phyloP scores from a whole-genome alignment of 495 filamentous ascomycete species.

The Xylaria grammica region DNA sequence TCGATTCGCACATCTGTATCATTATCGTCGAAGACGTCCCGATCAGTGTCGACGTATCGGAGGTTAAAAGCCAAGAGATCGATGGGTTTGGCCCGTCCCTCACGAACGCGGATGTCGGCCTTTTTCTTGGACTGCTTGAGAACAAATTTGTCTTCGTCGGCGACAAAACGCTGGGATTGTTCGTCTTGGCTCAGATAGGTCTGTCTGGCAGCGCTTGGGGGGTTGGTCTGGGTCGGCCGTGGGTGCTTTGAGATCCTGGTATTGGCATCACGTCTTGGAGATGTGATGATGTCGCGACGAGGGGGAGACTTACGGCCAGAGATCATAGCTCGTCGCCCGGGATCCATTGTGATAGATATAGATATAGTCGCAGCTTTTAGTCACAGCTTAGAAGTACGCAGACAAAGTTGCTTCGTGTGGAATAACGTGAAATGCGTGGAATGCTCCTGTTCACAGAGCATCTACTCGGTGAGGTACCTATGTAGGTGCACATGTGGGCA shows the following conservation, averaged over 20 bases:
- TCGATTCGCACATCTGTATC: conserved; percentile 73
- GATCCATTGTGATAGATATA: conserved; percentile 47
- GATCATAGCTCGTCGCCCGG: conserved; percentile 55
- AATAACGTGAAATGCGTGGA: too few relatives aligned
- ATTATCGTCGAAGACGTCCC: conserved; percentile 80
- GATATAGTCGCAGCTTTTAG: too few relatives aligned
- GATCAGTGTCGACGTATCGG: conserved; percentile 83
- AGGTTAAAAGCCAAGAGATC: conserved; percentile 95
- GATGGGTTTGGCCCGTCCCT: conserved; percentile 88
- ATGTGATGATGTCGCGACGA: conserved; percentile 49
- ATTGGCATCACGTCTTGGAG: conserved; percentile 50
- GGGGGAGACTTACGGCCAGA: conserved; percentile 46
- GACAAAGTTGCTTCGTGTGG: too few relatives aligned
- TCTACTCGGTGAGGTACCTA: too few relatives aligned
- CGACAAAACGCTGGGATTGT: conserved; percentile 82
- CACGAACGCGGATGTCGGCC: conserved; percentile 93
- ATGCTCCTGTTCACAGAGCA: too few relatives aligned
- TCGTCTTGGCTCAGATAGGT: conserved; percentile 64
- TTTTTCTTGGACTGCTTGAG: conserved; percentile 98
- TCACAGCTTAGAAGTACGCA: too few relatives aligned
- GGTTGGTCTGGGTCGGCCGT: conserved; percentile 38
- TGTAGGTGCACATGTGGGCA: too few relatives aligned
- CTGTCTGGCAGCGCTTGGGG: conserved; percentile 28
- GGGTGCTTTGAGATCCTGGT: conserved; percentile 51
- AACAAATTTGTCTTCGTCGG: conserved; percentile 95